Percentiles rank a stretch among this genome's conserved stretches.
These are phyloP conservation scores for Lolium multiflorum DNA, from an alignment of 176 grass and related monocot genomes.

Conservation along the genomic window DNA sequence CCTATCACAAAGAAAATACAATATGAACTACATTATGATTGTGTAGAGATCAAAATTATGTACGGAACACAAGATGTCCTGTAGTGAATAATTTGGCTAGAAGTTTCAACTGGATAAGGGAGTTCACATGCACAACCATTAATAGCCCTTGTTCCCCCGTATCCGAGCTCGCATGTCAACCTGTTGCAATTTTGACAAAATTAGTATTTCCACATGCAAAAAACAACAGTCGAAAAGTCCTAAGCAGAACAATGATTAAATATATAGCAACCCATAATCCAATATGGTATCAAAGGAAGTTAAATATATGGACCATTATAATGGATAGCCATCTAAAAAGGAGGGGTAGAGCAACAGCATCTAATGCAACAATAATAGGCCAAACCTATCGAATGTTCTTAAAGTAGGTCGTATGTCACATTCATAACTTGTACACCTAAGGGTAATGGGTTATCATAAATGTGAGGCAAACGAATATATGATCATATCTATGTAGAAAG, in stretches of 20 bases:
- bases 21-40: neutral
- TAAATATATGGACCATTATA: neutral
- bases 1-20: neutral
- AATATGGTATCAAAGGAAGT: neutral
- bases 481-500: neutral
- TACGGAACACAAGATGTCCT: neutral
- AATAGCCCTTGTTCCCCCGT: constrained; percentile 97
- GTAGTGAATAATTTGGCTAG: neutral
- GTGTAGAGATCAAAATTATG: neutral
- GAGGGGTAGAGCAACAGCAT: neutral
- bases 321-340: constrained; percentile 5
- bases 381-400: constrained; percentile 25
- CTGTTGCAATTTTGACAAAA: constrained; percentile 51
- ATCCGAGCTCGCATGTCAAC: constrained; percentile 98
- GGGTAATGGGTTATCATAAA: constrained; percentile 1
- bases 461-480: neutral
- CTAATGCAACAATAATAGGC: constrained; percentile 23
- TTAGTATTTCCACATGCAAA: constrained; percentile 27
- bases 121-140: neutral
- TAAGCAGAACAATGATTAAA: neutral
- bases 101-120: neutral
- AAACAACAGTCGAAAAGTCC: neutral
- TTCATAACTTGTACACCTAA: constrained; percentile 34
- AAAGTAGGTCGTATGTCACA: constrained; percentile 38
- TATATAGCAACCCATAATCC: neutral